A percentile compares a stretch with the other conserved stretches of the same genome.
Conservation (phyloP, 176 grass and related monocot genomes). For the Sorghum bicolor region Sorghum_bicolor_NCBIv3 NC_012871.2:74038001-74038500, state of each 20-base stretch:
- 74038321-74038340: conserved; percentile 48
- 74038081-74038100: no score
- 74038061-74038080: no score
- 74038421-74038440: conserved; percentile 37
- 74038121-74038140: no score
- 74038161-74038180: not conserved
- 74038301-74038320: conserved; percentile 44
- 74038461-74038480: conserved; percentile 42
- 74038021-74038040: not conserved
- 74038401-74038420: conserved; percentile 46
- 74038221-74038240: not conserved
- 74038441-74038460: conserved; percentile 63
- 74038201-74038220: not conserved
- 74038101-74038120: no score
- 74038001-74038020: conserved; percentile 60
- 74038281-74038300: conserved; percentile 21
- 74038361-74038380: conserved; percentile 40
- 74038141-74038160: no score
- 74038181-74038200: not conserved
- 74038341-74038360: conserved; percentile 45
- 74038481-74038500: conserved; percentile 53
- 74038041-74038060: not conserved
- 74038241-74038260: not conserved
- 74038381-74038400: conserved; percentile 26
- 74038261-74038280: not conserved